Evolutionary conservation across 1,139 yeast genomes (phyloP).

Genomic region (Arxiozyma slooffiae): DNA sequence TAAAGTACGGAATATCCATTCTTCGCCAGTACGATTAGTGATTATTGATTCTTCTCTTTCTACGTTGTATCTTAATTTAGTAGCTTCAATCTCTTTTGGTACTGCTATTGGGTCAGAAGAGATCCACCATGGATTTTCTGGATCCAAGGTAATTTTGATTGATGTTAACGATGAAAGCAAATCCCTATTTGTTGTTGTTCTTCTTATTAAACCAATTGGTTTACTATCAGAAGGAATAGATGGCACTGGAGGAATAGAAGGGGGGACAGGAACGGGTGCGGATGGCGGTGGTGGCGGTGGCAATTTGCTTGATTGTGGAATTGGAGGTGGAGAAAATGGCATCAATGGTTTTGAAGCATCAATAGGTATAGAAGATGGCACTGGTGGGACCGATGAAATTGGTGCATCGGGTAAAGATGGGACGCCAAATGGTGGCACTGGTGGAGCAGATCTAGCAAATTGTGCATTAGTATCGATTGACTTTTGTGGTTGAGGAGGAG

Average conservation of each 20-base stretch:
- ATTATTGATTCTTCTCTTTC: slow-evolving; percentile 57
- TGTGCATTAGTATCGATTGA: background rate
- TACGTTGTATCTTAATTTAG: slow-evolving; percentile 37
- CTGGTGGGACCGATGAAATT: slow-evolving; percentile 1
- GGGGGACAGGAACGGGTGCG: slow-evolving; percentile 8
- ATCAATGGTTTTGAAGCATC: background rate
- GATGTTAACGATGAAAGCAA: slow-evolving; percentile 3
- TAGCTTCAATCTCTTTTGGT: slow-evolving; percentile 43
- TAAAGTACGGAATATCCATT: slow-evolving; percentile 49
- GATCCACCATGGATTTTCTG: slow-evolving; percentile 30
- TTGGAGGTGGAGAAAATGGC: slow-evolving; percentile 1
- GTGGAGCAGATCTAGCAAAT: slow-evolving; percentile 3
- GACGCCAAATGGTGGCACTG: slow-evolving; percentile 14
- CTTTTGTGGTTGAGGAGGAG: slow-evolving; percentile 2
- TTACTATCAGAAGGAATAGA: slow-evolving; percentile 3
- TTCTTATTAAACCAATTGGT: slow-evolving; percentile 2
- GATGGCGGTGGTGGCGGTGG: slow-evolving; percentile 2
- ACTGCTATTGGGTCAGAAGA: slow-evolving; percentile 38
- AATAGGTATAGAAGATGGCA: background rate
- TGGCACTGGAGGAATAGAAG: slow-evolving; percentile 13
- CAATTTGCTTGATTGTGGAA: background rate
- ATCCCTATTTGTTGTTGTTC: slow-evolving; percentile 6
- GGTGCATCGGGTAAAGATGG: background rate
- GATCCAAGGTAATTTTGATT: slow-evolving; percentile 26
- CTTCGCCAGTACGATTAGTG: slow-evolving; percentile 48